Evolutionary conservation across 1,284 basidiomycete species (phyloP).

Genomic region (Anthracocystis setariae): DNA sequence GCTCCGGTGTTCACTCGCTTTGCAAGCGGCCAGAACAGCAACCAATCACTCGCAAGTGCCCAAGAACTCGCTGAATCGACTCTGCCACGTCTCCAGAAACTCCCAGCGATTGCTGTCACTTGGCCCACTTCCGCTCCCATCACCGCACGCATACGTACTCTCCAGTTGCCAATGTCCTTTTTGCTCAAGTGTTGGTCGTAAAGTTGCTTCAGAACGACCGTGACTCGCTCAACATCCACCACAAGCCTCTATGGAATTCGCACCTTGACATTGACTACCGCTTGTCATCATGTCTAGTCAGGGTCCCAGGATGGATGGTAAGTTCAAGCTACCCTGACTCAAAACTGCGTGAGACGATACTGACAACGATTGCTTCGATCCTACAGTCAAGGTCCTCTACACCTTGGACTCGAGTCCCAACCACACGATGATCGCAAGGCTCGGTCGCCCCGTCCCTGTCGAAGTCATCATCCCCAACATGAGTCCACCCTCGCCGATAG

Average conservation of each 20-base stretch:
- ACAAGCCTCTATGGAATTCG: not conserved
- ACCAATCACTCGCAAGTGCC: too few species aligned
- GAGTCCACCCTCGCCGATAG: constrained; percentile 32
- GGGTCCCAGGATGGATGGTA: constrained; percentile 47
- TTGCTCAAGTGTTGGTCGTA: not conserved
- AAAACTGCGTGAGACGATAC: not conserved
- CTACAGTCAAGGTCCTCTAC: constrained; percentile 65
- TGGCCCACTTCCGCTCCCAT: not conserved
- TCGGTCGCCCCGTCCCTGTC: constrained; percentile 47
- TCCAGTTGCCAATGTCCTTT: not conserved
- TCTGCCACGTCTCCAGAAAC: too few species aligned
- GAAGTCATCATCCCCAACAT: constrained; percentile 52
- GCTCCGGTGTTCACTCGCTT: too few species aligned
- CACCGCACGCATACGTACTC: not conserved
- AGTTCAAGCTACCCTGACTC: constrained; percentile 1
- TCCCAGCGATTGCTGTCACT: too few species aligned
- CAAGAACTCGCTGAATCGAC: too few species aligned
- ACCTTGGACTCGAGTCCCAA: constrained; percentile 61
- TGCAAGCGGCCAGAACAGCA: too few species aligned
- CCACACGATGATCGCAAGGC: constrained; percentile 62
- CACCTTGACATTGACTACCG: not conserved
- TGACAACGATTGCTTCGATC: constrained; percentile 3
- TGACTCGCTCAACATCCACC: constrained; percentile 6
- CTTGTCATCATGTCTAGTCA: constrained; percentile 48
- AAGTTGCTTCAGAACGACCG: not conserved